Percentiles rank a stretch among this genome's conserved stretches.
These are phyloP conservation scores for Calocybe gambosa DNA, from an alignment of 1,284 basidiomycete species.

Conservation along the genomic window DNA sequence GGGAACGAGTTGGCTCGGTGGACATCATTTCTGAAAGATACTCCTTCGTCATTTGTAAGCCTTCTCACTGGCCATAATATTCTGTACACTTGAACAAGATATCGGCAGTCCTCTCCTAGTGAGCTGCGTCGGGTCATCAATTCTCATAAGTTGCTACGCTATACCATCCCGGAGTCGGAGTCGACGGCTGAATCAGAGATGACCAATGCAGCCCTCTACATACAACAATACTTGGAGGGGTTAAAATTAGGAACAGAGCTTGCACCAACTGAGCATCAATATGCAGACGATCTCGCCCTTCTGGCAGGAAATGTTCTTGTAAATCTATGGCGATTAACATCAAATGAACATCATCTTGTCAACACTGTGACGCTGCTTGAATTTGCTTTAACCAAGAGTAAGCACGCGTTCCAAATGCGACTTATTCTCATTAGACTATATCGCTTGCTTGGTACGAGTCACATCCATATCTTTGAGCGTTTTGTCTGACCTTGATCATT, in stretches of 20 bases:
- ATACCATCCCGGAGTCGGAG: constrained; percentile 41
- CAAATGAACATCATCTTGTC: constrained; percentile 52
- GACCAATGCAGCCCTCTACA: constrained; percentile 44
- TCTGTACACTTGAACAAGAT: constrained; percentile 1
- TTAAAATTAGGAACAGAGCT: constrained; percentile 62
- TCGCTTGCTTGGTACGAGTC: constrained; percentile 59
- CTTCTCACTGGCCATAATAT: neutral
- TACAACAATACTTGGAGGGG: constrained; percentile 56
- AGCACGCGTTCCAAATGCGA: constrained; percentile 71
- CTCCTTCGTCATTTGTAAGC: constrained; percentile 46
- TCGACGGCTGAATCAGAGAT: constrained; percentile 53
- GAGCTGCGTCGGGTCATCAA: constrained; percentile 63
- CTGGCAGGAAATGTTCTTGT: constrained; percentile 68
- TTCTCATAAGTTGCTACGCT: constrained; percentile 63
- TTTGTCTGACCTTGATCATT: constrained; percentile 1
- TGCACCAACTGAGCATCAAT: constrained; percentile 76
- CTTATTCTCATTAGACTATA: constrained; percentile 74
- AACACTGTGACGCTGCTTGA: constrained; percentile 64
- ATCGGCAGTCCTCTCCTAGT: constrained; percentile 36
- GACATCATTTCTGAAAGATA: constrained; percentile 47
- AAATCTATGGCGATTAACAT: constrained; percentile 53
- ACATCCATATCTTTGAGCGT: constrained; percentile 1
- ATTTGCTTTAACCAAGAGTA: constrained; percentile 66
- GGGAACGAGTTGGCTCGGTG: constrained; percentile 44
- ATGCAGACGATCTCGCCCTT: constrained; percentile 79